Percentiles rank a stretch among this genome's conserved stretches.
phyloP scores from a whole-genome alignment of 768 basidiomycete species.

The Mrakia frigida region DNA sequence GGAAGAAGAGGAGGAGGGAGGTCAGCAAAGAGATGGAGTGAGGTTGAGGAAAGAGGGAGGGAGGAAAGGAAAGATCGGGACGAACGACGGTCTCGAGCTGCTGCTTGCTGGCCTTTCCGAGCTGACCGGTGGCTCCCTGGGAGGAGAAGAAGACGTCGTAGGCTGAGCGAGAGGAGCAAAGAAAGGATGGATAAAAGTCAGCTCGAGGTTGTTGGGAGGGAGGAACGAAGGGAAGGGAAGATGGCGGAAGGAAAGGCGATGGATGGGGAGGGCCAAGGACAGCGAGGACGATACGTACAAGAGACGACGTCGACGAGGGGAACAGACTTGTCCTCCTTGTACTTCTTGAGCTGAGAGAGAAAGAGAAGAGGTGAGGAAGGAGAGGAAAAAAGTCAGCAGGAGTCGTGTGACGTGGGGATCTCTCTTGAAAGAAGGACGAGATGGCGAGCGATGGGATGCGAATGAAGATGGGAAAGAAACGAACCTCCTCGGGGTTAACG shows the following conservation, averaged over 20 bases:
- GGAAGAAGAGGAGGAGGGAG: neutral
- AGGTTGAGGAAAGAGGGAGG: neutral
- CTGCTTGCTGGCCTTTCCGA: constrained; percentile 71
- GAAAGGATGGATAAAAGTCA: neutral
- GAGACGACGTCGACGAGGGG: constrained; percentile 28
- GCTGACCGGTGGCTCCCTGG: constrained; percentile 72
- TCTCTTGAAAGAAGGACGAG: neutral
- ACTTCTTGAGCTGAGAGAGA: constrained; percentile 28
- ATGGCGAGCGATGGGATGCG: neutral
- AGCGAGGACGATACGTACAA: constrained; percentile 40
- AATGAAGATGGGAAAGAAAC: neutral
- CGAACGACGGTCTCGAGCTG: constrained; percentile 60
- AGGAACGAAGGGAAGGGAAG: neutral
- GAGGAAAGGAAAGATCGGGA: neutral
- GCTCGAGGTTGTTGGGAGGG: neutral
- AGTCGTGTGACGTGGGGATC: neutral
- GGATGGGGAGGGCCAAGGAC: too few relatives aligned
- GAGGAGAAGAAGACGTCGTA: constrained; percentile 65
- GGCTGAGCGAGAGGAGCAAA: constrained; percentile 48
- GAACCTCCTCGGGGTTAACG: constrained; percentile 31
- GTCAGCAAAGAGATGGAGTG: neutral
- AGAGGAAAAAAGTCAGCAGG: neutral
- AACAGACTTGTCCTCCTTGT: constrained; percentile 32
- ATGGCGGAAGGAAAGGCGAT: constrained; percentile 19
- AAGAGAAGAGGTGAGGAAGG: neutral